Evolutionary conservation across 805 yeast species (phyloP).

Genomic region (Ascoidea asiatica): DNA sequence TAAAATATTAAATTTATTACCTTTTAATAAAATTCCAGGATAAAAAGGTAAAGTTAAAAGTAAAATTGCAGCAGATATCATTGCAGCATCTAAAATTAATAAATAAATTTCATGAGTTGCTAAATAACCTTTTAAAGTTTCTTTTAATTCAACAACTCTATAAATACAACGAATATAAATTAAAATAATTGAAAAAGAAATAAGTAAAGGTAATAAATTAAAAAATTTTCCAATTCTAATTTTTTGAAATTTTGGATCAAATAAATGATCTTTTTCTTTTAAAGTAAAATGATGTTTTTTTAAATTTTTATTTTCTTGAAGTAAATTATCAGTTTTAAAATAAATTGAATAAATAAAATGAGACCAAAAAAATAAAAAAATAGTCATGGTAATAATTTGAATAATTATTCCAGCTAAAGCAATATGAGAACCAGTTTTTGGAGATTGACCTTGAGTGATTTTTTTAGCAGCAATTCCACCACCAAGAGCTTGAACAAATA

Average conservation of each 20-base stretch:
- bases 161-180: conserved; percentile 59
- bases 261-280: conserved; percentile 8
- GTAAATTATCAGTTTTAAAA: neutral
- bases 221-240: conserved; percentile 19
- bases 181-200: conserved; percentile 33
- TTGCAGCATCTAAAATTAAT: too few species aligned
- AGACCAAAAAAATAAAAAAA: conserved; percentile 22
- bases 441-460: neutral
- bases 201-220: conserved; percentile 24
- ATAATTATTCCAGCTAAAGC: conserved; percentile 19
- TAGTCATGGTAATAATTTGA: conserved; percentile 15
- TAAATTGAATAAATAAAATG: conserved; percentile 31
- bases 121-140: too few species aligned
- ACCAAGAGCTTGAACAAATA: conserved; percentile 19
- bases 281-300: too few species aligned
- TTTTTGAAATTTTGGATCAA: conserved; percentile 20
- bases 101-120: too few species aligned
- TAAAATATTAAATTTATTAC: too few species aligned
- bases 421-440: conserved; percentile 14
- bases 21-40: too few species aligned
- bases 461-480: conserved; percentile 17
- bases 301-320: neutral
- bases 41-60: too few species aligned
- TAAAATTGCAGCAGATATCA: too few species aligned
- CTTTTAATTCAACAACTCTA: conserved; percentile 51